Percentiles rank a stretch among this genome's conserved stretches.
Conservation (phyloP, 2,329 filamentous ascomycete species). For the Hortaea sp. region DNA sequence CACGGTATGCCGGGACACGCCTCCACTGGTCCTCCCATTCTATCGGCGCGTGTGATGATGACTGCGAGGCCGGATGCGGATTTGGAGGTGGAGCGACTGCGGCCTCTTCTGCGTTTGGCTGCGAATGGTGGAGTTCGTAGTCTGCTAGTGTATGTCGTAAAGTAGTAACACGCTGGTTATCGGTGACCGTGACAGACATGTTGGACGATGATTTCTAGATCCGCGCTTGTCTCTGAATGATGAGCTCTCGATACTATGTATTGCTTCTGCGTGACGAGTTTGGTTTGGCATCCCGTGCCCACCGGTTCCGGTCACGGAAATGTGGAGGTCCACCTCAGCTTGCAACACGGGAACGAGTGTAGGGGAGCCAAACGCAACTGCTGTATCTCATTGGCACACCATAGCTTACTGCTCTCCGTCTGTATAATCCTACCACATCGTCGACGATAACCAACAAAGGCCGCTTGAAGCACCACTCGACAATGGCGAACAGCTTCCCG, state of each 20-base stretch:
- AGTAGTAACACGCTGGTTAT: conserved; percentile 29
- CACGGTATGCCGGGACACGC: conserved; percentile 39
- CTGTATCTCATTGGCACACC: no score
- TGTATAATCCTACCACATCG: no score
- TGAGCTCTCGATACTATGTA: no score
- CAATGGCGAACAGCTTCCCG: conserved; percentile 21
- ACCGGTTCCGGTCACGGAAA: no score
- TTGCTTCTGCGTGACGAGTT: no score
- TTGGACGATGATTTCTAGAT: neutral
- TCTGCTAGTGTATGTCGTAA: conserved; percentile 32
- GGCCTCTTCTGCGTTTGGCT: conserved; percentile 14
- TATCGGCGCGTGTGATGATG: conserved; percentile 15
- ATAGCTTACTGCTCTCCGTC: no score
- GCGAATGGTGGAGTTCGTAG: conserved; percentile 37
- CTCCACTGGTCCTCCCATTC: conserved; percentile 41
- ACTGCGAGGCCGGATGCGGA: conserved; percentile 15
- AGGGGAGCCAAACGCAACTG: no score
- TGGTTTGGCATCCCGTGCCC: no score
- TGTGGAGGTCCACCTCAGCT: no score
- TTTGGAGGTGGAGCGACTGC: conserved; percentile 22
- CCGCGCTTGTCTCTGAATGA: no score
- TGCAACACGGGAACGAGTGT: no score
- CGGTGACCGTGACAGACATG: conserved; percentile 37
- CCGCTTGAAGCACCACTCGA: neutral
- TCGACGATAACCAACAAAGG: neutral